These are phyloP conservation scores for Pseudonectria foliicola DNA, from an alignment of 2,329 filamentous ascomycete genomes.

Conservation along the genomic window DNA sequence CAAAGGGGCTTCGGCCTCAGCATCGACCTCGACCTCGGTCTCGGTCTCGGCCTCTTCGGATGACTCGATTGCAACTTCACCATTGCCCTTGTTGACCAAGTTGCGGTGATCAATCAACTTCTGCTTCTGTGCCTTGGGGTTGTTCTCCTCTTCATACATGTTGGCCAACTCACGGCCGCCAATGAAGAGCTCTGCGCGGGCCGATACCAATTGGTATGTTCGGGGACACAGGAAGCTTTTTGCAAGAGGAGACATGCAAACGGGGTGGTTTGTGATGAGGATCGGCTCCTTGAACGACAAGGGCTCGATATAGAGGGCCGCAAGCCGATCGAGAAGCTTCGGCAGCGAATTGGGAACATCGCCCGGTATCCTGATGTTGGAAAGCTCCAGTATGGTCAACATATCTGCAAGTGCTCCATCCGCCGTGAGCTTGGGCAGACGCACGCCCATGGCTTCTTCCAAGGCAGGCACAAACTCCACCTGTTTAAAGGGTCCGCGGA, in stretches of 20 bases:
- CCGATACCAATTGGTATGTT: conserved; percentile 66
- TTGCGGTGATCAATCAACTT: conserved; percentile 63
- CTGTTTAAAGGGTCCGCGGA: conserved; percentile 51
- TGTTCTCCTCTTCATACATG: conserved; percentile 98
- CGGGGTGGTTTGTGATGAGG: conserved; percentile 85
- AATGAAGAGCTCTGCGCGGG: conserved; percentile 80
- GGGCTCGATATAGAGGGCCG: conserved; percentile 69
- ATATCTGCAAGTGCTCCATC: conserved; percentile 53
- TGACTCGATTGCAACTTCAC: conserved; percentile 23
- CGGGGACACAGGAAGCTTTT: conserved; percentile 72
- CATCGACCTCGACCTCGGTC: conserved; percentile 6
- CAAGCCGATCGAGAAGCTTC: conserved; percentile 74
- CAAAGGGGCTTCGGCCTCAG: conserved; percentile 8
- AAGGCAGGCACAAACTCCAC: conserved; percentile 80
- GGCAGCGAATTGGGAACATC: conserved; percentile 52
- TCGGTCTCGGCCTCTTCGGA: conserved; percentile 18
- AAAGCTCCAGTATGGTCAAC: conserved; percentile 45
- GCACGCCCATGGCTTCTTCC: conserved; percentile 57
- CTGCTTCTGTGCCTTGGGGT: conserved; percentile 72
- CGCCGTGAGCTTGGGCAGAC: conserved; percentile 56
- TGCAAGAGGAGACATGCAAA: conserved; percentile 82
- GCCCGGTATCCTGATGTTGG: conserved; percentile 57
- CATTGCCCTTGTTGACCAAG: conserved; percentile 29
- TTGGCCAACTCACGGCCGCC: conserved; percentile 79
- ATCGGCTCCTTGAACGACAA: conserved; percentile 60